Percentiles rank a stretch among this genome's conserved stretches.
These are phyloP conservation scores for Penicillium paxilli DNA, from an alignment of 495 filamentous ascomycete genomes.

Conservation along the genomic window DNA sequence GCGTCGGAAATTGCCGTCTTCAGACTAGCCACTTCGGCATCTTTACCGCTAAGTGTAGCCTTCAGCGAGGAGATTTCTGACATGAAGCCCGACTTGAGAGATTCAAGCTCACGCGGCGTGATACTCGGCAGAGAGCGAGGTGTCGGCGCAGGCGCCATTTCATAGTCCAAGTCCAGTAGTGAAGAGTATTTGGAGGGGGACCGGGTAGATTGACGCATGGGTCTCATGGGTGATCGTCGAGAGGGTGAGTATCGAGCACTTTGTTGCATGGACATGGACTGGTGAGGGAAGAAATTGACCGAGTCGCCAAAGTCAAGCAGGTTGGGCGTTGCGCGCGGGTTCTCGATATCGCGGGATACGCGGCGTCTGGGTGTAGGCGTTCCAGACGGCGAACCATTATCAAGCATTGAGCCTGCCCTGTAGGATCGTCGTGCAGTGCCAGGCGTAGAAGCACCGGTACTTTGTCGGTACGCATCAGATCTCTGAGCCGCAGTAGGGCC, in stretches of 20 bases:
- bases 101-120: conserved; percentile 89
- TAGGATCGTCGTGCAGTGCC: conserved; percentile 31
- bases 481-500: conserved; percentile 23
- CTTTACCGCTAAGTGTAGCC: conserved; percentile 84
- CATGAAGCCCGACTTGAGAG: conserved; percentile 81
- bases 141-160: conserved; percentile 84
- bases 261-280: conserved; percentile 41
- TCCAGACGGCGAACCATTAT: conserved; percentile 40
- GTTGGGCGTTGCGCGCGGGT: conserved; percentile 37
- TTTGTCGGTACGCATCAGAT: conserved; percentile 16
- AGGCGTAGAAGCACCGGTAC: conserved; percentile 35
- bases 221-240: conserved; percentile 41
- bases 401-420: conserved; percentile 32
- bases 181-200: conserved; percentile 51
- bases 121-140: conserved; percentile 88
- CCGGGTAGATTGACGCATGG: conserved; percentile 32
- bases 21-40: conserved; percentile 81
- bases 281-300: conserved; percentile 54
- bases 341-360: conserved; percentile 57
- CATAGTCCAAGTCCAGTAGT: conserved; percentile 68
- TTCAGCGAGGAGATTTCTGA: conserved; percentile 89
- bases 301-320: conserved; percentile 89
- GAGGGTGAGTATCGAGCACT: conserved; percentile 44
- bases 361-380: conserved; percentile 61
- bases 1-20: conserved; percentile 85